These are phyloP conservation scores for Phytophthora multivora DNA, from an alignment of 352 stramenopile species.

Conservation along the genomic window DNA sequence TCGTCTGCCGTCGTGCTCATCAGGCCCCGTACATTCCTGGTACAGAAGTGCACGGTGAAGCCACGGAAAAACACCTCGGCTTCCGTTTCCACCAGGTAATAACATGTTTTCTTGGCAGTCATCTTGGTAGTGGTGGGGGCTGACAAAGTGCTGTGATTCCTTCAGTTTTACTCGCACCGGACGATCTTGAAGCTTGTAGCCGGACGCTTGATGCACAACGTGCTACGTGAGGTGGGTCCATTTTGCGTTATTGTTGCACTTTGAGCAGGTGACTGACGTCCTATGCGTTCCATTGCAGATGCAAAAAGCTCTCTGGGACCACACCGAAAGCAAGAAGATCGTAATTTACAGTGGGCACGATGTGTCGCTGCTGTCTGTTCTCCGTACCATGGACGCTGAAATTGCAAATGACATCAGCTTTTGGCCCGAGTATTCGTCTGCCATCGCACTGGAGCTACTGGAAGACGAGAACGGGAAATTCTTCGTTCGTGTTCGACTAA, in stretches of 20 bases:
- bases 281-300: slow-evolving; percentile 35
- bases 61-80: slow-evolving; percentile 54
- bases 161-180: slow-evolving; percentile 76
- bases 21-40: slow-evolving; percentile 52
- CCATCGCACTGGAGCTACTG: slow-evolving; percentile 70
- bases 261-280: not conserved
- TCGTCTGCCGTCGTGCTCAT: slow-evolving; percentile 69
- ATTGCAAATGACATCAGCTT: slow-evolving; percentile 52
- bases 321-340: slow-evolving; percentile 54
- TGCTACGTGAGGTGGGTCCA: slow-evolving; percentile 46
- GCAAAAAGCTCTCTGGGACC: slow-evolving; percentile 38
- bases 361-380: slow-evolving; percentile 74
- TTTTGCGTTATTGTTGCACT: not conserved
- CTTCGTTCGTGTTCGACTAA: slow-evolving; percentile 61
- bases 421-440: slow-evolving; percentile 79
- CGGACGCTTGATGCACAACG: slow-evolving; percentile 62
- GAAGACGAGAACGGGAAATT: slow-evolving; percentile 59
- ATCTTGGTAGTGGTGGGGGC: no score
- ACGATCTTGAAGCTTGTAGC: slow-evolving; percentile 72
- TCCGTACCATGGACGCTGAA: slow-evolving; percentile 62
- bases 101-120: not conserved
- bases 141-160: slow-evolving; percentile 1
- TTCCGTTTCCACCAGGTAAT: slow-evolving; percentile 79
- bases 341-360: slow-evolving; percentile 86
- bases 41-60: slow-evolving; percentile 48